Conservation (phyloP, 2,329 filamentous ascomycete genomes). For the Penicillium sclerotiorum region DNA sequence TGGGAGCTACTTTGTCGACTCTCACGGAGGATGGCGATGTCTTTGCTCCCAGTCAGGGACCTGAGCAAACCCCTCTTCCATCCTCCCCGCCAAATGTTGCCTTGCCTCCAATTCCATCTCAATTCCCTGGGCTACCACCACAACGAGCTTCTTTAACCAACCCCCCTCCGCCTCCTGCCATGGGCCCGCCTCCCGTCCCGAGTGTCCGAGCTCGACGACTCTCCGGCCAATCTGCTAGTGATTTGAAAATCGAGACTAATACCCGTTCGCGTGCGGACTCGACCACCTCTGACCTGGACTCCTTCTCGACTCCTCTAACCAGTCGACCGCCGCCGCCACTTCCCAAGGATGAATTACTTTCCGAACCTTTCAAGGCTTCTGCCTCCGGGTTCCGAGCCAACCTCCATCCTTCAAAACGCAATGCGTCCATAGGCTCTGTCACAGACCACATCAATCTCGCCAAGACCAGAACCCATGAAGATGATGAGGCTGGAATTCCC, state of each 20-base stretch:
- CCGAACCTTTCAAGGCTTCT: constrained; percentile 15
- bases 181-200: constrained; percentile 32
- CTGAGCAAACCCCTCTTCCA: constrained; percentile 34
- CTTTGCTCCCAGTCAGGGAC: constrained; percentile 40
- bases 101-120: constrained; percentile 52
- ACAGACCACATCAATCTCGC: constrained; percentile 45
- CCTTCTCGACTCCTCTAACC: constrained; percentile 26
- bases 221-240: constrained; percentile 77
- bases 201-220: constrained; percentile 75
- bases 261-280: constrained; percentile 21
- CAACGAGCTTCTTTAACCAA: constrained; percentile 18
- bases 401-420: constrained; percentile 32
- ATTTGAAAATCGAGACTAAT: constrained; percentile 85
- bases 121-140: constrained; percentile 25
- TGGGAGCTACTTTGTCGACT: constrained; percentile 69
- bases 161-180: constrained; percentile 21
- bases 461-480: constrained; percentile 49
- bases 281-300: constrained; percentile 29
- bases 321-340: constrained; percentile 30
- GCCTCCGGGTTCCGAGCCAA: constrained; percentile 19
- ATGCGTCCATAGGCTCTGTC: constrained; percentile 39
- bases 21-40: constrained; percentile 66
- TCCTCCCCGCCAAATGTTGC: constrained; percentile 34
- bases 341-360: constrained; percentile 33
- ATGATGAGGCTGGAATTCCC: constrained; percentile 36